Evolutionary conservation across 352 stramenopile species (phyloP).

Genomic region (Globisporangium canariense): DNA sequence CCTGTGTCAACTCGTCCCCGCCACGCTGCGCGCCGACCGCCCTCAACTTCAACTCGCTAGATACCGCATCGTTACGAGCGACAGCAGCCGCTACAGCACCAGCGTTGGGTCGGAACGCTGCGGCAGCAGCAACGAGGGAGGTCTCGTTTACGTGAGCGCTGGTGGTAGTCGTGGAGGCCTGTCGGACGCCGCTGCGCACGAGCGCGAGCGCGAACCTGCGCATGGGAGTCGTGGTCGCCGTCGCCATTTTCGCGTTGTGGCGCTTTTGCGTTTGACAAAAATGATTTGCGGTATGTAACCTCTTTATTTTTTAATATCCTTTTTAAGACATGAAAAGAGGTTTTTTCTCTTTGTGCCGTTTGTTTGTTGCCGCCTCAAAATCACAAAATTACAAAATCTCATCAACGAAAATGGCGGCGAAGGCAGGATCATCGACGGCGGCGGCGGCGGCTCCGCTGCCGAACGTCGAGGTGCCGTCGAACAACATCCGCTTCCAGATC

Average conservation of each 20-base stretch:
- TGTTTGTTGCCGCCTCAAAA: too few relatives aligned
- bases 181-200: neutral
- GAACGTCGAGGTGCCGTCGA: slow-evolving; percentile 68
- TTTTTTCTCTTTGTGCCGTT: too few relatives aligned
- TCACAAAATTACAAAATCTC: too few relatives aligned
- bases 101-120: neutral
- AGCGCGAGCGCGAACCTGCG: slow-evolving; percentile 4
- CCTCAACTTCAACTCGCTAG: neutral
- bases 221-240: neutral
- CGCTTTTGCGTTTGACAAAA: neutral
- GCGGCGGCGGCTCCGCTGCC: slow-evolving; percentile 2
- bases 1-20: neutral
- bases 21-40: neutral
- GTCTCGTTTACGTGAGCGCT: neutral
- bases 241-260: neutral
- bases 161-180: too few relatives aligned
- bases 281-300: too few relatives aligned
- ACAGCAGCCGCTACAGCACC: neutral
- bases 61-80: neutral
- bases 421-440: neutral
- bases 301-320: too few relatives aligned
- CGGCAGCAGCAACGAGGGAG: neutral
- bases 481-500: slow-evolving; percentile 90
- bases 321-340: too few relatives aligned
- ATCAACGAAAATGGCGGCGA: slow-evolving; percentile 1